Evolutionary conservation across 306 rosid genomes (phyloP), one percentile per base, ranked within the genome.

Genomic region (Cucumis cinereus): DNA sequence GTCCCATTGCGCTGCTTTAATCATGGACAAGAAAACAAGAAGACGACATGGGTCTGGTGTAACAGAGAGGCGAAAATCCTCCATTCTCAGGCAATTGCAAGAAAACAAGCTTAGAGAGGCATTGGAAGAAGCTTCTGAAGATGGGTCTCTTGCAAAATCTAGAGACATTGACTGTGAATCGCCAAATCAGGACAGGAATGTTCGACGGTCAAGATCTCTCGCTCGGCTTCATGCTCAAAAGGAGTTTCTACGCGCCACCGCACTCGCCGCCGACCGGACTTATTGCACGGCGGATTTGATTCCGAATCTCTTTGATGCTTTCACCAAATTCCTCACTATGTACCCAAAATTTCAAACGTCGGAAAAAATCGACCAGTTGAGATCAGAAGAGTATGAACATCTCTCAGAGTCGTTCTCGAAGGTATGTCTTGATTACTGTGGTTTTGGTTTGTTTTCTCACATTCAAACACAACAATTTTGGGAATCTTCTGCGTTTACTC

Each of bases 341-440:
- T 94, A 94, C 80, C 99, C 99, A 4, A 92, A 92, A 73, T 94
- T 87, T 78, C 83, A 80, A 69, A 86, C 91, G n/a, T 84, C 96
- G 0, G 97, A 92, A 75, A 89, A 88, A 86, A 88, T 92, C 45
- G 99, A 94, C 76, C 91, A 89, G 77, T 80, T 94, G 87, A 89
- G 99, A 88, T 81, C 91, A 13, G 96, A 90, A 5, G 97, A 94
- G 52, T 94, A 92, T 76, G 83, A 81, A 41, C 95, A 92, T 79
- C 82, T 94, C 64, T 81, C 90, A 4, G 97, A 86, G 20, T 28
- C 85, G 26, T 81, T 77, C 69, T 77, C 97, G 1, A 94, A 89
- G 99, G 99, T 90, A 84, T 92, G 96, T 89, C 97, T 94, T 76
- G 99, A 94, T 82, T 94, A 94, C 81, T 94, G 99, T 73, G 97